phyloP scores from a whole-genome alignment of 768 basidiomycete species.

The Candolleomyces eurysporus region DNA sequence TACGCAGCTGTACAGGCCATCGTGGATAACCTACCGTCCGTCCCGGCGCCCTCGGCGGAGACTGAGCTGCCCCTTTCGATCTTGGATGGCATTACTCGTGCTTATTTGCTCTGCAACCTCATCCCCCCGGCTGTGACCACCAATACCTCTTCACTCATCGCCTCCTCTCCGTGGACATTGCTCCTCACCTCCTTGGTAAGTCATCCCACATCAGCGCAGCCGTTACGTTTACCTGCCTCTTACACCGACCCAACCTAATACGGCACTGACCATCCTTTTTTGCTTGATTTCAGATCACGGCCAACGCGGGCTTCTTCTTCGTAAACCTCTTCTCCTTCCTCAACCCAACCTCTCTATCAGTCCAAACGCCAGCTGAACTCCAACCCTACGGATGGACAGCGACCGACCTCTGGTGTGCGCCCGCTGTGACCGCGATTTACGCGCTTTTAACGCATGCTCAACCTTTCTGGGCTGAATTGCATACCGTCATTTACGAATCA shows the following conservation, averaged over 20 bases:
- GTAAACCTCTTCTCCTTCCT: slow-evolving; percentile 60
- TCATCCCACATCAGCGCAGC: slow-evolving; percentile 2
- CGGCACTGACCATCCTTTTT: background rate
- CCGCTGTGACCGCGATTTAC: slow-evolving; percentile 73
- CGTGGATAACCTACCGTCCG: slow-evolving; percentile 56
- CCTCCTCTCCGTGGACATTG: slow-evolving; percentile 74
- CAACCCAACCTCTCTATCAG: slow-evolving; percentile 61
- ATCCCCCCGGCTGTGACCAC: slow-evolving; percentile 66
- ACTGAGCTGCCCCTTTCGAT: slow-evolving; percentile 72
- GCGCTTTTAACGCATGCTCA: slow-evolving; percentile 85
- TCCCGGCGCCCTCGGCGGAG: slow-evolving; percentile 48
- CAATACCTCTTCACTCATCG: slow-evolving; percentile 47
- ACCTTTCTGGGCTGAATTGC: slow-evolving; percentile 73
- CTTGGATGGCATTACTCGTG: slow-evolving; percentile 77
- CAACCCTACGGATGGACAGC: slow-evolving; percentile 83
- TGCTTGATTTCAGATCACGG: slow-evolving; percentile 45
- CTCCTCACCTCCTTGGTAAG: slow-evolving; percentile 70
- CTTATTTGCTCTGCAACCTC: slow-evolving; percentile 74
- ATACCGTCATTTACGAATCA: slow-evolving; percentile 41
- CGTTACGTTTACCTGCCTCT: background rate
- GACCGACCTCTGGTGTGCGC: slow-evolving; percentile 84
- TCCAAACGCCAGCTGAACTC: slow-evolving; percentile 80
- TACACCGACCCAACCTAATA: background rate
- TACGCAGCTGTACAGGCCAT: slow-evolving; percentile 61
- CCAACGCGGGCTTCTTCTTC: slow-evolving; percentile 83